phyloP scores from a whole-genome alignment of 768 basidiomycete genomes.

The Rubroboletus satanas region DNA sequence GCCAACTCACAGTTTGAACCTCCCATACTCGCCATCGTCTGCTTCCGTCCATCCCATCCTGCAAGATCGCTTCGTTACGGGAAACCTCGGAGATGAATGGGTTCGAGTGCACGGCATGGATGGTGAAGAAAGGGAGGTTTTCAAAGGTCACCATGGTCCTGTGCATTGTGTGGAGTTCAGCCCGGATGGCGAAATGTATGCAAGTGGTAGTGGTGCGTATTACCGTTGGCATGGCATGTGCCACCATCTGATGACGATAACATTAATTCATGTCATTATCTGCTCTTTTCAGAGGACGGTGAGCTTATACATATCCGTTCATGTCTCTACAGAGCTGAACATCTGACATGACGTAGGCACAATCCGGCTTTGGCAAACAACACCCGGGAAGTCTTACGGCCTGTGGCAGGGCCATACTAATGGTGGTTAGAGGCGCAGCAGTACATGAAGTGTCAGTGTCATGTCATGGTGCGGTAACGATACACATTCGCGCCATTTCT shows the following conservation, averaged over 20 bases:
- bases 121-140: conserved; percentile 85
- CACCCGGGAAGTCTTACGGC: conserved; percentile 87
- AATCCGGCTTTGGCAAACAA: conserved; percentile 97
- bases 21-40: conserved; percentile 87
- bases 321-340: conserved; percentile 3
- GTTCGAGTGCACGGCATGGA: conserved; percentile 89
- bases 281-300: conserved; percentile 64
- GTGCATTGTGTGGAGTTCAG: conserved; percentile 92
- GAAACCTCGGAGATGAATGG: conserved; percentile 90
- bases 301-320: conserved; percentile 20
- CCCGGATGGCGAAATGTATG: conserved; percentile 97
- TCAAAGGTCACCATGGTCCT: conserved; percentile 97
- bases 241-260: conserved; percentile 8
- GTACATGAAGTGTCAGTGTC: not conserved
- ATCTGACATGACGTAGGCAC: conserved; percentile 53
- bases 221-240: conserved; percentile 3
- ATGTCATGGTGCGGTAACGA: conserved; percentile 7
- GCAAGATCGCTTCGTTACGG: conserved; percentile 90
- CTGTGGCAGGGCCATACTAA: conserved; percentile 73
- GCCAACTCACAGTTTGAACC: conserved; percentile 69
- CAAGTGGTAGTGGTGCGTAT: conserved; percentile 88
- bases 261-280: conserved; percentile 4
- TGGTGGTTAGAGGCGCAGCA: conserved; percentile 27
- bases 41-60: conserved; percentile 90
- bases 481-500: conserved; percentile 9